Evolutionary conservation across 441 rosid genomes (phyloP), one percentile per base, ranked within the genome.

Genomic region (Erodium moschatum): DNA sequence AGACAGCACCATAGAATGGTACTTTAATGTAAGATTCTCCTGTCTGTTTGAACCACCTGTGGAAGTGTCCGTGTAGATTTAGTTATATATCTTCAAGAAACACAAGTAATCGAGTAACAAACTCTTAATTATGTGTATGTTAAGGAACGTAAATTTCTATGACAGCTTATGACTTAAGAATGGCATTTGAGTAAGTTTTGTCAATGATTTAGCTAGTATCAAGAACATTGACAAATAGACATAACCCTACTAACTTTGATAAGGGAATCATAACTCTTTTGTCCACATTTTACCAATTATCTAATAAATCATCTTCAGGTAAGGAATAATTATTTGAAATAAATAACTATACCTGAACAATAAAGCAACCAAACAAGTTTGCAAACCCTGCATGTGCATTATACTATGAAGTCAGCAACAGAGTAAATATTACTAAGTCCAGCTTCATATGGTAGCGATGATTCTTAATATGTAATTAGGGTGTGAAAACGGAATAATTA

Each of bases 1-100:
- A 95, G 74, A 95, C 78, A 46, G 95, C 90, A 68, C 97, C 97
- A 79, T 90, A 74, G 71, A 87, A 69, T 11, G 99, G 99, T 19
- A 95, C 73, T 85, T 92, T 86, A 64, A 92, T 64, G 56, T 74
- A 90, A 61, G 90, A 92, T 69, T 89, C 93, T 61, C 85, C 90
- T 69, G 92, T 77, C 70, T 67, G 82, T 70, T 77, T 84, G 75
- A 90, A 92, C 89, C 91, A 85, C 88, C 99, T 95, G 90, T 80
- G 79, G 79, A 38, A 5, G 42, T 38, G 42, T 7, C 91, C 83
- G 72, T 72, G 80, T 40, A 66, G 63, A 61, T 72, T 73, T 69
- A 64, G 69, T 72, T 65, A 81, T 87, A 86, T 85, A 84, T 24
- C 1, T 24, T 24, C 27, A 24, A 24, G 27, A 24, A 24, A 24